phyloP scores from a whole-genome alignment of 257 asterid species.

The Anisodus tanguticus region DNA sequence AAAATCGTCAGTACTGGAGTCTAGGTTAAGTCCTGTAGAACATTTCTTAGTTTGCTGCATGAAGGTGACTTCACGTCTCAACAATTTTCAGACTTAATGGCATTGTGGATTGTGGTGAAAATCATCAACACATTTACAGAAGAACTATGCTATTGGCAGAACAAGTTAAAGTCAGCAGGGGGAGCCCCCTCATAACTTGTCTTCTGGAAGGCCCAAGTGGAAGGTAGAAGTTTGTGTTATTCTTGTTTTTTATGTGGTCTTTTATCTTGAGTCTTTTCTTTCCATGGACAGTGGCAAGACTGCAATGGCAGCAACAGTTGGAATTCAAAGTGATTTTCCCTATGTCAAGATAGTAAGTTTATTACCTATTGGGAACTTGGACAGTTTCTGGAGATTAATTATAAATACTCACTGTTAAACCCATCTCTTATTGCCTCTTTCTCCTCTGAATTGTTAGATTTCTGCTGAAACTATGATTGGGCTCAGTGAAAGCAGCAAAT shows the following conservation, averaged over 20 bases:
- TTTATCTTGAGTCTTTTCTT: not conserved
- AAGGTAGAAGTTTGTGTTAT: conserved; percentile 58
- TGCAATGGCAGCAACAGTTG: conserved; percentile 95
- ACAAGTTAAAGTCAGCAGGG: conserved; percentile 86
- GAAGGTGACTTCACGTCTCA: conserved; percentile 13
- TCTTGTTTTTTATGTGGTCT: conserved; percentile 13
- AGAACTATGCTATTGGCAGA: conserved; percentile 86
- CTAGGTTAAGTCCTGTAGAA: not conserved
- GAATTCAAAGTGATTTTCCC: conserved; percentile 91
- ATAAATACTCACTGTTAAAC: conserved; percentile 24
- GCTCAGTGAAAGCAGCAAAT: conserved; percentile 91
- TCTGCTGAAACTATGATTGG: conserved; percentile 99
- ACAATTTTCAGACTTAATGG: conserved; percentile 72
- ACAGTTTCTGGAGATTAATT: conserved; percentile 2
- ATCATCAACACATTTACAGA: conserved; percentile 75
- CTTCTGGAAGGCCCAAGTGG: conserved; percentile 99
- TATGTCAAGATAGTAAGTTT: conserved; percentile 92
- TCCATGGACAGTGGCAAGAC: conserved; percentile 85
- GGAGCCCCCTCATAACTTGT: conserved; percentile 90
- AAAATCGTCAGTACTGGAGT: not conserved
- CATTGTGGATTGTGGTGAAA: conserved; percentile 78
- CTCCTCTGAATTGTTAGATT: conserved; percentile 55
- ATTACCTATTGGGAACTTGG: conserved; percentile 26
- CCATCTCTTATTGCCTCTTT: conserved; percentile 31
- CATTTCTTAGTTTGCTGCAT: not conserved